Evolutionary conservation across 2,329 filamentous ascomycete species (phyloP), one percentile per base, ranked within the genome.

Genomic region (Sordariomycetes sp.): DNA sequence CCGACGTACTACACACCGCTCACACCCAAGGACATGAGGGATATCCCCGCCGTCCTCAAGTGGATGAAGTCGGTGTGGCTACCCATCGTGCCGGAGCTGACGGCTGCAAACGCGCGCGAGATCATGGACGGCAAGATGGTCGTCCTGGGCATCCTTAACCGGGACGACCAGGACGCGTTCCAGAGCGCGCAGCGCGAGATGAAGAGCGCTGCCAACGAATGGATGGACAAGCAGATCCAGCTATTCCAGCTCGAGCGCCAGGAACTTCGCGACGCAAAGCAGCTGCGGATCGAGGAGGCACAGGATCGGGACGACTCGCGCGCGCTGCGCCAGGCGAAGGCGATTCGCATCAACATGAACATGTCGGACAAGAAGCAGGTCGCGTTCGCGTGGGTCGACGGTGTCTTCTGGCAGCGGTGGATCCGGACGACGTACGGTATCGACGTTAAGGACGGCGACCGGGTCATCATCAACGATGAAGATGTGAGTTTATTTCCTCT

Each of bases 61-160:
- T 99, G 94, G 94, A 97, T 99, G 92, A 88, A 89, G 69, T 89
- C 87, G 2, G 91, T 96, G 18, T 99, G 95, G 94, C 79, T 97
- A 20, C 94, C 94, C 1, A 90, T 99, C 59, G 90, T 99, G 12
- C 93, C 94, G 0, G 94, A 99, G 70, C 79, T 99, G 58, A 96
- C 90, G 0, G 89, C 90, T 4, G 85, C 87, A 6, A 99, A 99
- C 67, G 91, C 95, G 1, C 85, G 86, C 59, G 92, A 99, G 70
- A 90, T 99, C 64, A 97, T 99, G 91, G 85, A 92, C 65, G 87
- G 89, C 67, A 96, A 92, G 74, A 83, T 94, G 59, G 93, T 97
- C n/a, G 93, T 97, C 1, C 82, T 99, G 18, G 94, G 89, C 20
- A 87, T 99, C 37, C 77, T 99, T 48, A 90, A 87, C 68, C 83